Conservation (phyloP, 352 stramenopile species). For the Phytophthora citrophthora region DNA sequence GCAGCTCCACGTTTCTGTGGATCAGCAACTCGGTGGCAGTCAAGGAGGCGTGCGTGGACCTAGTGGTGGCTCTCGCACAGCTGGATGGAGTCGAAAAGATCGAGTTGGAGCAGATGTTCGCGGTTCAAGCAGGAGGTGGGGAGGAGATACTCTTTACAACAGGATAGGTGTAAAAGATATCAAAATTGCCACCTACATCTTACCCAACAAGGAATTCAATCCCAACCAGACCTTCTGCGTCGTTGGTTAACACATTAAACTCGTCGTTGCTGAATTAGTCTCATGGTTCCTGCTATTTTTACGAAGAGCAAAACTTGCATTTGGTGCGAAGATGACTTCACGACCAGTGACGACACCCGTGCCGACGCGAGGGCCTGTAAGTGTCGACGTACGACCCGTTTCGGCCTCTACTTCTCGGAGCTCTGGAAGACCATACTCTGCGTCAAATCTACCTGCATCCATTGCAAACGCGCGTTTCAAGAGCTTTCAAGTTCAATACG, state of each 20-base stretch:
- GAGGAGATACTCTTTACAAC: neutral
- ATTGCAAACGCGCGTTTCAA: slow-evolving; percentile 59
- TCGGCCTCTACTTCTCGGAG: slow-evolving; percentile 20
- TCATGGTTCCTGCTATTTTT: slow-evolving; percentile 4
- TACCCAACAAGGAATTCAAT: neutral
- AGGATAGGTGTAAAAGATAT: neutral
- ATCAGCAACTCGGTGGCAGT: slow-evolving; percentile 73
- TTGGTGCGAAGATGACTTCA: slow-evolving; percentile 6
- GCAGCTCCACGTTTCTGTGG: slow-evolving; percentile 56
- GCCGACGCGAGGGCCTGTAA: neutral
- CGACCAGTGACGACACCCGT: slow-evolving; percentile 25
- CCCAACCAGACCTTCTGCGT: too few species aligned
- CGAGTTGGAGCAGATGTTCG: slow-evolving; percentile 53
- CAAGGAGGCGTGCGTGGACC: slow-evolving; percentile 39
- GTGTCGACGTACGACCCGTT: slow-evolving; percentile 5
- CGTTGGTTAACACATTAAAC: too few species aligned
- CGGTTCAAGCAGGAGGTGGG: slow-evolving; percentile 20
- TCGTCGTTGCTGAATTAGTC: too few species aligned
- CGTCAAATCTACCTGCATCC: slow-evolving; percentile 52
- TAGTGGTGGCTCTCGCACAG: slow-evolving; percentile 47
- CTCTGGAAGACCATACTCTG: slow-evolving; percentile 46
- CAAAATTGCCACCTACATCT: neutral
- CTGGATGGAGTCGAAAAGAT: slow-evolving; percentile 56
- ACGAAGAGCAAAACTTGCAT: neutral
- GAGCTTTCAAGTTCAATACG: slow-evolving; percentile 62